Conservation (phyloP, 2,329 filamentous ascomycete genomes). For the Mariannaea sp. region DNA sequence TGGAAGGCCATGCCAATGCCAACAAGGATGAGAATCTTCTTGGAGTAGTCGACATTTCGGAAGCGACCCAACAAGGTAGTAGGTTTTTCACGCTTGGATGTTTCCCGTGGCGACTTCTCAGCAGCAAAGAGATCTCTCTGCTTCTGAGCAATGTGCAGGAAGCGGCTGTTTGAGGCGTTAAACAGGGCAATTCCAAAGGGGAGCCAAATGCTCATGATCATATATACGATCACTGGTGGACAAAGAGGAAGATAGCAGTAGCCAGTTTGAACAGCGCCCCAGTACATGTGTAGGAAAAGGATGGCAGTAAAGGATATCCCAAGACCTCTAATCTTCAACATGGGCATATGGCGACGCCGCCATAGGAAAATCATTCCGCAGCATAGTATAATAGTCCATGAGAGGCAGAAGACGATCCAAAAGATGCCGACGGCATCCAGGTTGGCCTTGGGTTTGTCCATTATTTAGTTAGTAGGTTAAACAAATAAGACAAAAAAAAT, state of each 20-base stretch:
- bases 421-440: slow-evolving; percentile 49
- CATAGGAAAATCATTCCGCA: slow-evolving; percentile 49
- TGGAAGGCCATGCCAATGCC: slow-evolving; percentile 60
- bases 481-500: not conserved
- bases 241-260: slow-evolving; percentile 48
- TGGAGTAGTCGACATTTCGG: slow-evolving; percentile 50
- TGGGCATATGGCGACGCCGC: slow-evolving; percentile 46
- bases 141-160: slow-evolving; percentile 61
- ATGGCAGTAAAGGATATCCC: slow-evolving; percentile 48
- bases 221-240: slow-evolving; percentile 63
- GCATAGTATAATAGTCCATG: slow-evolving; percentile 48
- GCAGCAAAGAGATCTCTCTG: slow-evolving; percentile 51
- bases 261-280: slow-evolving; percentile 46
- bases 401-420: slow-evolving; percentile 44
- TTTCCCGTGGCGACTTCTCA: slow-evolving; percentile 10
- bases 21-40: slow-evolving; percentile 56
- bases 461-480: slow-evolving; percentile 16
- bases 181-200: slow-evolving; percentile 69
- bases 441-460: slow-evolving; percentile 33
- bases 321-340: slow-evolving; percentile 49
- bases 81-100: slow-evolving; percentile 23
- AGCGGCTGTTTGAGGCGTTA: slow-evolving; percentile 66
- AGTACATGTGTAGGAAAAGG: slow-evolving; percentile 49
- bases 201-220: slow-evolving; percentile 69
- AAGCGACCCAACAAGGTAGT: slow-evolving; percentile 44